Base-by-base conservation (phyloP, 768 basidiomycete genomes). In the Amanita jacksonii region DNA sequence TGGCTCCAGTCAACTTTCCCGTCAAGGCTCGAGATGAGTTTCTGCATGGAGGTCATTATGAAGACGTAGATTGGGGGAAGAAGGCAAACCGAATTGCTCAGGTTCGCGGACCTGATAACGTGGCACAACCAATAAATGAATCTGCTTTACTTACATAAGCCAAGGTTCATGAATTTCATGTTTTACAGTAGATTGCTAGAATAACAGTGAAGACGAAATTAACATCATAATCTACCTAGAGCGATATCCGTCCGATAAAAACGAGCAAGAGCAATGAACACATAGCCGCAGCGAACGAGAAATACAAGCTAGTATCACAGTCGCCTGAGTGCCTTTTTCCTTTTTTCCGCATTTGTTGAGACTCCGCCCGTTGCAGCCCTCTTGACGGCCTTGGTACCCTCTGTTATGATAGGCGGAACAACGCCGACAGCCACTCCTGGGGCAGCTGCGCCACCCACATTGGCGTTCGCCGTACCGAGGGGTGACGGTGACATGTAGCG, bases 321-420 rank as follows among this genome's bases (percentile, higher is more conserved):
- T 50, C 87, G 70, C 63, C 85, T 90, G 52, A 90, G 63, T 3
- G 87, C 88, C 69, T 89, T 90, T 73, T 90, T 90, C 60, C 88
- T 70, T 67, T 90, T 90, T 63, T 88, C 86, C 3, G 74, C 77
- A 1, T 77, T 77, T 2, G 69, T 72, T 4, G 64, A 57, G 1
- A 60, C 68, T 8, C 63, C 65, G 1, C 72, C 70, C 0, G 78
- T 72, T 1, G 81, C 77, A 12, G 78, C 69, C 39, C 85, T 67
- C 62, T 87, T 88, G 41, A 83, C 71, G 0, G 82, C 75, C 58
- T 85, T 88, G 7, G 73, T 65, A 3, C 62, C 64, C 9, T 65
- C 57, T 4, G 67, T 48, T 40, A 63, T 53, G 1, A 65, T 55
- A 9, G 62, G 49, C 2, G 57, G 56, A 25, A 57, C 52, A 30